These are phyloP conservation scores for Carpinus viminea DNA, from an alignment of 306 rosid genomes.

Conservation along the genomic window DNA sequence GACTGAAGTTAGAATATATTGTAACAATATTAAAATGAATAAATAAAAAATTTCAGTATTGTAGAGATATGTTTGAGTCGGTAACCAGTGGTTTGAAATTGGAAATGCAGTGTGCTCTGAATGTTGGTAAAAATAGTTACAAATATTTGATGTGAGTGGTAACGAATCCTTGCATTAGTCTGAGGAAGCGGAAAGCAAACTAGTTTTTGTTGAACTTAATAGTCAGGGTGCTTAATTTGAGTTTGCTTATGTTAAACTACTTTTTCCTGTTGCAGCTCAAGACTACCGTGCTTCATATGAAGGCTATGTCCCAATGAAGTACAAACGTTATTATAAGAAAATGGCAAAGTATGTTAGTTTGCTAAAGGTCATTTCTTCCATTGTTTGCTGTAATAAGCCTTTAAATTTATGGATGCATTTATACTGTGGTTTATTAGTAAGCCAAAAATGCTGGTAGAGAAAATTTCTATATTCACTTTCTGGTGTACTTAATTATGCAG, in stretches of 20 bases:
- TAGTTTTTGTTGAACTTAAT: neutral
- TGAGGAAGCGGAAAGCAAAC: slow-evolving; percentile 6
- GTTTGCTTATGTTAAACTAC: slow-evolving; percentile 39
- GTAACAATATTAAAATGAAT: neutral
- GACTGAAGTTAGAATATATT: neutral
- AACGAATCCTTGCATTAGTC: neutral
- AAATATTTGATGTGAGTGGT: slow-evolving; percentile 4
- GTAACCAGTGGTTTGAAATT: neutral
- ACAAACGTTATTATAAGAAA: slow-evolving; percentile 78
- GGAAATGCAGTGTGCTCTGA: neutral
- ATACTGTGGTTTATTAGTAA: slow-evolving; percentile 13
- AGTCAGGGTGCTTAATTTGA: slow-evolving; percentile 18
- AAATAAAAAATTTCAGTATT: neutral
- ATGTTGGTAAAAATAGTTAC: neutral
- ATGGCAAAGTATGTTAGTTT: slow-evolving; percentile 71
- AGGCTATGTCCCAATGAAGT: slow-evolving; percentile 94
- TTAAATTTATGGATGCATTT: slow-evolving; percentile 13
- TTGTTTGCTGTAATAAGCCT: slow-evolving; percentile 22
- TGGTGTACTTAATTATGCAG: slow-evolving; percentile 45
- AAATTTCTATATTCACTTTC: slow-evolving; percentile 25
- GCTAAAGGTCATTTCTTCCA: slow-evolving; percentile 17
- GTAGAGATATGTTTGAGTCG: neutral
- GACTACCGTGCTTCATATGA: slow-evolving; percentile 66
- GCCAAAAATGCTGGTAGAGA: slow-evolving; percentile 5
- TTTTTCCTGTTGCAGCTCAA: slow-evolving; percentile 63